These are phyloP conservation scores for Aspergillus nomiae DNA, from an alignment of 2,329 filamentous ascomycete genomes.

Conservation along the genomic window DNA sequence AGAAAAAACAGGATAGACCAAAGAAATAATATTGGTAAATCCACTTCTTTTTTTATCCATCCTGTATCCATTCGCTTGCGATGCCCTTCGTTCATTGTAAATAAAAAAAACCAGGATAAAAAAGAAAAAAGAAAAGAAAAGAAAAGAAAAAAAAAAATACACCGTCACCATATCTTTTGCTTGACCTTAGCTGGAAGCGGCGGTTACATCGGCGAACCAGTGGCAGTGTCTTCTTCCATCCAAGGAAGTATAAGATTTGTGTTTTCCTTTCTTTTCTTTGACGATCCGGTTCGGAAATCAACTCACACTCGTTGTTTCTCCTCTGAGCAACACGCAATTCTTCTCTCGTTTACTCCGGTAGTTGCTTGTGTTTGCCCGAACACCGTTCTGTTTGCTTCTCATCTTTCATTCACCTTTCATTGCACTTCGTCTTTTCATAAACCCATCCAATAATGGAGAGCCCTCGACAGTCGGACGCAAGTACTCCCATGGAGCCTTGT, in stretches of 20 bases:
- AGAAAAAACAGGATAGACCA: background rate
- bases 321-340: conserved; percentile 9
- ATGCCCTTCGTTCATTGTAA: conserved; percentile 22
- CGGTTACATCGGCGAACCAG: conserved; percentile 25
- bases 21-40: background rate
- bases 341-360: conserved; percentile 11
- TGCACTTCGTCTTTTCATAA: conserved; percentile 12
- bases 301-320: conserved; percentile 14
- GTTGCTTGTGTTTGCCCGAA: conserved; percentile 12
- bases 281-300: conserved; percentile 13
- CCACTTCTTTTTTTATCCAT: background rate
- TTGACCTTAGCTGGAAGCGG: conserved; percentile 20
- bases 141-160: conserved; percentile 2
- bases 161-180: conserved; percentile 18
- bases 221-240: conserved; percentile 11
- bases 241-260: conserved; percentile 26
- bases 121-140: background rate
- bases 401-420: conserved; percentile 8
- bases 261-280: conserved; percentile 19
- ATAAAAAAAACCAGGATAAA: conserved; percentile 15
- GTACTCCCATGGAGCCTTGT: conserved; percentile 32
- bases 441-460: conserved; percentile 29
- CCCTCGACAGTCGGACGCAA: conserved; percentile 30
- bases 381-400: conserved; percentile 11
- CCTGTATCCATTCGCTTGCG: conserved; percentile 19